phyloP scores from a whole-genome alignment of 441 rosid species.

The Corymbia calophylla region DNA sequence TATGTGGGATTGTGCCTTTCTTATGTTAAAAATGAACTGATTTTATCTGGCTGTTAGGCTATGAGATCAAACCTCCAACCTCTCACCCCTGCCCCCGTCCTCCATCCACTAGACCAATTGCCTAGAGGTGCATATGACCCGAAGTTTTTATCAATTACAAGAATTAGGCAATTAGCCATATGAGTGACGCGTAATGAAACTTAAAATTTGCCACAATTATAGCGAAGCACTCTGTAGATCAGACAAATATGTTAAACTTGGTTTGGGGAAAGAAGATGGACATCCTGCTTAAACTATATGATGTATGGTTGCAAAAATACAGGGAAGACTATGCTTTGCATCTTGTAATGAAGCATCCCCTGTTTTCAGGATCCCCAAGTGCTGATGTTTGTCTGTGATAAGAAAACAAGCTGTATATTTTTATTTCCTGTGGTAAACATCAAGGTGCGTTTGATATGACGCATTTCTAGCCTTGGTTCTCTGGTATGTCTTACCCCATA shows the following conservation, averaged over 20 bases:
- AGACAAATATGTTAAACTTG: neutral
- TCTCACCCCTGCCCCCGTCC: neutral
- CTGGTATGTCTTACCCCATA: neutral
- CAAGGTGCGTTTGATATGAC: neutral
- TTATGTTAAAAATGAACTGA: neutral
- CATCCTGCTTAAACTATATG: neutral
- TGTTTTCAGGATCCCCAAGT: neutral
- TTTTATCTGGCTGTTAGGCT: neutral
- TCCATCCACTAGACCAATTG: neutral
- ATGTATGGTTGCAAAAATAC: neutral
- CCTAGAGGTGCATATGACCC: neutral
- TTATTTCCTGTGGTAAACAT: neutral
- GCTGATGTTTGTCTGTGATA: no score
- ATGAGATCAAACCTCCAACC: neutral
- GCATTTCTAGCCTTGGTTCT: neutral
- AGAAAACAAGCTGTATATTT: no score
- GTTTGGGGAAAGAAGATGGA: neutral
- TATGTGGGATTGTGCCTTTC: neutral
- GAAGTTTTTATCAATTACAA: neutral
- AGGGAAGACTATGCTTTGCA: neutral
- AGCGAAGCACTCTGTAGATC: neutral
- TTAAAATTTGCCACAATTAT: neutral
- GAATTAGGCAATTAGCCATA: neutral
- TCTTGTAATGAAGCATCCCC: neutral
- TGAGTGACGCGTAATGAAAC: neutral